These are phyloP conservation scores for Glycine soja DNA, from an alignment of 306 rosid genomes.

Conservation along the genomic window DNA sequence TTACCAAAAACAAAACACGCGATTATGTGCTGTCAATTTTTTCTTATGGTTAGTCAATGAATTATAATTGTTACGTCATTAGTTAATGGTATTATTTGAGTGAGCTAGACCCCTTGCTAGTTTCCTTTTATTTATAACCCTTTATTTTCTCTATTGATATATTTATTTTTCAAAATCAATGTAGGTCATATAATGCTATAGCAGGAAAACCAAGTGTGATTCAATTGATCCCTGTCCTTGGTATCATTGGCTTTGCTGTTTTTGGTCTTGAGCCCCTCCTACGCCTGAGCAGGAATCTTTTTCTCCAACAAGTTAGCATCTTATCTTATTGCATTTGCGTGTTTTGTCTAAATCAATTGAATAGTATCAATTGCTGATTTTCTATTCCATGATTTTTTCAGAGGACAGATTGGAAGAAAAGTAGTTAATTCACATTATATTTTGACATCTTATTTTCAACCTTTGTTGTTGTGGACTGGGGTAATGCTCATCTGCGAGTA, in stretches of 20 bases:
- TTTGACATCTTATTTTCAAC: conserved; percentile 75
- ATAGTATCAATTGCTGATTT: conserved; percentile 36
- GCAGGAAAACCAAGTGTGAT: conserved; percentile 57
- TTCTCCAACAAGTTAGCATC: conserved; percentile 63
- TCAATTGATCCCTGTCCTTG: conserved; percentile 73
- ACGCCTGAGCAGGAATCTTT: conserved; percentile 64
- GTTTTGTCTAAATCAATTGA: conserved; percentile 33
- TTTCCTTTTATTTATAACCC: too few relatives aligned
- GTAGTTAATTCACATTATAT: conserved; percentile 62
- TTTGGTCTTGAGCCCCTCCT: conserved; percentile 83
- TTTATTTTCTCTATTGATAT: neutral
- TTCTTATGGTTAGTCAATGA: too few relatives aligned
- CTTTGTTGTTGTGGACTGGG: conserved; percentile 87
- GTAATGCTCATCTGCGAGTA: conserved; percentile 90
- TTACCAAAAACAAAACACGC: too few relatives aligned
- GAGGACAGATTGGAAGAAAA: conserved; percentile 87
- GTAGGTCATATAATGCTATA: conserved; percentile 69
- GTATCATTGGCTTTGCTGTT: conserved; percentile 80
- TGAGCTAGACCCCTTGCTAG: too few relatives aligned
- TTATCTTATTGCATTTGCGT: conserved; percentile 44
- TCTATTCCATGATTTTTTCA: conserved; percentile 55
- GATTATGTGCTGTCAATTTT: neutral
- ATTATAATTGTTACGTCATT: too few relatives aligned
- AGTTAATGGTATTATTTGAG: too few relatives aligned
- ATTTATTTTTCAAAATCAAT: conserved; percentile 34